Base-by-base conservation (phyloP, 768 basidiomycete species). In the Suillus sp. region DNA sequence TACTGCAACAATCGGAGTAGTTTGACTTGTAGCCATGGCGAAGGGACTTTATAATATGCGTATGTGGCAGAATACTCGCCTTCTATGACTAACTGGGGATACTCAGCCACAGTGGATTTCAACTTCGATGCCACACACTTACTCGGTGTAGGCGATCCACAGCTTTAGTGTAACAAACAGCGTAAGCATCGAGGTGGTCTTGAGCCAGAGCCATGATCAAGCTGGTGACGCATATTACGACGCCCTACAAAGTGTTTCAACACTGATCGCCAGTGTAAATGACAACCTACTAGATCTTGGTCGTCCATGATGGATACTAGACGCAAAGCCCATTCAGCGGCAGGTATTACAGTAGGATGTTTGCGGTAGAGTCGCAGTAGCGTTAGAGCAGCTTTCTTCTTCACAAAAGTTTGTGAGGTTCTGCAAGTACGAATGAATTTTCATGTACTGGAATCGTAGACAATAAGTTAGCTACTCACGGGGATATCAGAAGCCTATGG, bases 271-370 rank as follows among this genome's bases (percentile, higher is more conserved):
- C 27, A 38, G 35, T 30, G 22, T 56, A 43, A 65, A 43, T 10
- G 20, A 57, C 40, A 42, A 66, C 76, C 60, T 71, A 91, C 94
- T 72, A 97, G 75, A 75, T 98, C 94, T 40, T 82, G 79, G 69
- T 98, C 96, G 70, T 98, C 96, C 93, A 99, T 95, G 70, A 99
- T 87, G 14, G 95, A 89, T 2, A 99, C 88, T 62, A 99, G 93
- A 48, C 97, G 87, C 62, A 96, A 79, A 0, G 95, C 97, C 97
- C 97, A 99, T 72, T 99, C 97, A 20, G 85, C 87, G 0, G 92
- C 93, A 34, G 94, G 93, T 62, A 99, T 89, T 57, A 97, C 94
- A 64, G 92, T 91, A 3, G 95, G 93, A 71, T 97, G 95, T 74
- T 99, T 99, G 62, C 97, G 88, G 71, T 99, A 99, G 42, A 99